Evolutionary conservation across 2,329 filamentous ascomycete species (phyloP).

Genomic region (Madurella mycetomatis): DNA sequence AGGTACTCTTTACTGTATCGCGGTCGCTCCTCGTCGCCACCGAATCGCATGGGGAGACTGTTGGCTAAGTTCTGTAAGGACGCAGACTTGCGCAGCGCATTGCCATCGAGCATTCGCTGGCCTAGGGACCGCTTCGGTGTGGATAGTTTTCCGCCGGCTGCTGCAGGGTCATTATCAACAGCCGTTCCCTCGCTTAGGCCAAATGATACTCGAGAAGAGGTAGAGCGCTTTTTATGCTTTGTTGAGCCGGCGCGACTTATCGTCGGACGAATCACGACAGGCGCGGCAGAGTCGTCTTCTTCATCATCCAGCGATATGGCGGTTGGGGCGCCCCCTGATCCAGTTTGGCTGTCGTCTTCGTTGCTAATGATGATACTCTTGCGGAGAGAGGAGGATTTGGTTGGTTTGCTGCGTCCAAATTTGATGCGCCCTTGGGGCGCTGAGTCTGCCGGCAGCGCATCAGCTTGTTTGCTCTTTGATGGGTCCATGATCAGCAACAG

Average conservation of each 20-base stretch:
- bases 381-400: slow-evolving; percentile 55
- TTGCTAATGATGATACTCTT: slow-evolving; percentile 50
- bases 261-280: slow-evolving; percentile 47
- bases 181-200: slow-evolving; percentile 55
- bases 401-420: slow-evolving; percentile 47
- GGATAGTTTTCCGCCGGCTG: slow-evolving; percentile 37
- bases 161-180: slow-evolving; percentile 39
- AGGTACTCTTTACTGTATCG: slow-evolving; percentile 84
- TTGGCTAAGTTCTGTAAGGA: slow-evolving; percentile 45
- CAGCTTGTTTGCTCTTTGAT: slow-evolving; percentile 30
- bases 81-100: slow-evolving; percentile 39
- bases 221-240: slow-evolving; percentile 65
- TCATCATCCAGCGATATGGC: slow-evolving; percentile 29
- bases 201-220: slow-evolving; percentile 69
- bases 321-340: slow-evolving; percentile 13
- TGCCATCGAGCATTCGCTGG: slow-evolving; percentile 33
- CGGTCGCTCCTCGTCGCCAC: slow-evolving; percentile 62
- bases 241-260: slow-evolving; percentile 44
- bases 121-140: slow-evolving; percentile 48
- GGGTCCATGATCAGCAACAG: slow-evolving; percentile 26
- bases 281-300: slow-evolving; percentile 42
- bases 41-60: slow-evolving; percentile 52
- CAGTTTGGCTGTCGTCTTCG: slow-evolving; percentile 25
- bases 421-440: slow-evolving; percentile 41
- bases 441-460: slow-evolving; percentile 28